phyloP scores from a whole-genome alignment of 352 stramenopile genomes.

The Aphanomyces euteiches region DNA sequence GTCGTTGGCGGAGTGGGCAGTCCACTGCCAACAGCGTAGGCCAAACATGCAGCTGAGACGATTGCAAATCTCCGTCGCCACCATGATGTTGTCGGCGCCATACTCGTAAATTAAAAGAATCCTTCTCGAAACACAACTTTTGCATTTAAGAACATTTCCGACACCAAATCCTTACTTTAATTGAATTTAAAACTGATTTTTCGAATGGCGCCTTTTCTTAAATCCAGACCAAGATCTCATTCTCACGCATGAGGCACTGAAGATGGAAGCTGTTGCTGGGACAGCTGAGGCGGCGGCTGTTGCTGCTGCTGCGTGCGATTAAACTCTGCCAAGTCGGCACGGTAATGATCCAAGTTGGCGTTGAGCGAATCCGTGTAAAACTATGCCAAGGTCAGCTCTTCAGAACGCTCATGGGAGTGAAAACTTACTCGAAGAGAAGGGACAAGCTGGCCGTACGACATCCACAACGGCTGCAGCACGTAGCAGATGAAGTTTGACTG shows the following conservation, averaged over 20 bases:
- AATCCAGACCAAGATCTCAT: too few relatives aligned
- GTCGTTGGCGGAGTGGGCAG: neutral
- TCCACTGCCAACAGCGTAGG: neutral
- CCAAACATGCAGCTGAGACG: neutral
- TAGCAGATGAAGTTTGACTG: conserved; percentile 79
- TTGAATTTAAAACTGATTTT: too few relatives aligned
- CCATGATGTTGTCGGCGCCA: too few relatives aligned
- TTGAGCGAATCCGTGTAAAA: conserved; percentile 54
- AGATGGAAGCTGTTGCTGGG: too few relatives aligned
- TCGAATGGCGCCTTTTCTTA: too few relatives aligned
- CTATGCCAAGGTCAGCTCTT: neutral
- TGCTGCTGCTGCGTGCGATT: conserved; percentile 31
- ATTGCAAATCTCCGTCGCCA: too few relatives aligned
- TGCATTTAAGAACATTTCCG: too few relatives aligned
- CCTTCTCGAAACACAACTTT: too few relatives aligned
- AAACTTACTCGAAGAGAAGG: conserved; percentile 41
- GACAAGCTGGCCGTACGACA: conserved; percentile 47
- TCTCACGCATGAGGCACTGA: too few relatives aligned
- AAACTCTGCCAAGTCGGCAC: conserved; percentile 52
- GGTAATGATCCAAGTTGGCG: conserved; percentile 59
- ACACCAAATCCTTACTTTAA: too few relatives aligned
- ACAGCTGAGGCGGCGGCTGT: neutral
- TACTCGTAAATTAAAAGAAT: too few relatives aligned
- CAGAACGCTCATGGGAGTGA: neutral
- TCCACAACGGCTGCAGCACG: conserved; percentile 67